Evolutionary conservation across 2,329 filamentous ascomycete species (phyloP).

Genomic region (Paecilomyces variotii): DNA sequence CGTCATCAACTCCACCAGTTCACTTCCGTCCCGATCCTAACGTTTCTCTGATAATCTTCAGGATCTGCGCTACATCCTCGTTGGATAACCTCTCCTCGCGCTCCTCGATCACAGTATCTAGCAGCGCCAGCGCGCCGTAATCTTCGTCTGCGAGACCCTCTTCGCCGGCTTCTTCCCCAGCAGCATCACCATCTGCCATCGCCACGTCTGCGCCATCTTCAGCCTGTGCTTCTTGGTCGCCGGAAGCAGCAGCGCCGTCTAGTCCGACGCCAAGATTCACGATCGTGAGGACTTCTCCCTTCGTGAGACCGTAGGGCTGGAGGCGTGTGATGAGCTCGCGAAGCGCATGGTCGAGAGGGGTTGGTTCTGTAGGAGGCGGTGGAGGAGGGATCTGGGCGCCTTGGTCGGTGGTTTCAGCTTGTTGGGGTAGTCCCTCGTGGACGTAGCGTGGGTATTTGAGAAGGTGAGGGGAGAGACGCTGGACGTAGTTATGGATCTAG

Average conservation of each 20-base stretch:
- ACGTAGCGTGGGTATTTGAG: slow-evolving; percentile 29
- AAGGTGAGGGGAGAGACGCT: slow-evolving; percentile 32
- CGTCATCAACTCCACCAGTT: not conserved
- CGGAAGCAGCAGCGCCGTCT: not conserved
- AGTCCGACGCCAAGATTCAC: slow-evolving; percentile 37
- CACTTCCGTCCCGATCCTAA: slow-evolving; percentile 10
- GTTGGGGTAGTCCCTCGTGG: slow-evolving; percentile 12
- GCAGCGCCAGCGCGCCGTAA: slow-evolving; percentile 27
- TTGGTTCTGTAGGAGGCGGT: slow-evolving; percentile 11
- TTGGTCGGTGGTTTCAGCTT: slow-evolving; percentile 3
- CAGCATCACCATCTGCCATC: slow-evolving; percentile 12
- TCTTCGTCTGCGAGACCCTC: slow-evolving; percentile 19
- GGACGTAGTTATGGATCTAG: slow-evolving; percentile 35
- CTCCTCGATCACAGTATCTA: slow-evolving; percentile 37
- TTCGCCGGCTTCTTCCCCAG: slow-evolving; percentile 11
- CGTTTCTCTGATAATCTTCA: slow-evolving; percentile 28
- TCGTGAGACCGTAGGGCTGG: slow-evolving; percentile 35
- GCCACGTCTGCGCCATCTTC: slow-evolving; percentile 1
- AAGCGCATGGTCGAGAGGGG: slow-evolving; percentile 31
- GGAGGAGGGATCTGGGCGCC: slow-evolving; percentile 6
- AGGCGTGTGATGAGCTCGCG: slow-evolving; percentile 28
- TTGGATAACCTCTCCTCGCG: slow-evolving; percentile 31
- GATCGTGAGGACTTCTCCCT: slow-evolving; percentile 40
- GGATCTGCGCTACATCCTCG: slow-evolving; percentile 27
- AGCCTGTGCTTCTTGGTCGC: not conserved